phyloP scores from a whole-genome alignment of 345 rosid species.

The Leavenworthia alabamica region DNA sequence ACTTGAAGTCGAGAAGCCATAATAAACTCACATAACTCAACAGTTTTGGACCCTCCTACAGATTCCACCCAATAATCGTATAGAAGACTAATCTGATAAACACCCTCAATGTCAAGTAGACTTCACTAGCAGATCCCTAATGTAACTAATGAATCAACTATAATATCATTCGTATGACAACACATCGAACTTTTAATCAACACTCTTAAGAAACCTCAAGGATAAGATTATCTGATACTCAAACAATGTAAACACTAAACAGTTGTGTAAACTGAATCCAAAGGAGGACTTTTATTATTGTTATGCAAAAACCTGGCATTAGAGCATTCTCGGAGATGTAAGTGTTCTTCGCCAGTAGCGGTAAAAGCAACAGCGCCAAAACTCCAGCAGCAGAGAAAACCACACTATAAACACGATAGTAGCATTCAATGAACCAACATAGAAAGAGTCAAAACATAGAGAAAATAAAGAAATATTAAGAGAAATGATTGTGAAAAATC shows the following conservation, averaged over 20 bases:
- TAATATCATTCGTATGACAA: background rate
- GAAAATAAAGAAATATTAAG: background rate
- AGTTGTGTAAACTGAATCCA: too few species aligned
- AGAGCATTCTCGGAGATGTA: constrained; percentile 96
- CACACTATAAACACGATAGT: constrained; percentile 41
- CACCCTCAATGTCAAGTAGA: too few species aligned
- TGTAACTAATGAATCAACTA: too few species aligned
- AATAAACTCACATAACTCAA: background rate
- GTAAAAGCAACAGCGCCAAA: constrained; percentile 62
- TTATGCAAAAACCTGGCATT: constrained; percentile 62
- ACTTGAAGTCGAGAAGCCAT: background rate
- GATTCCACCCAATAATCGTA: background rate
- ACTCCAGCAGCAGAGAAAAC: constrained; percentile 69
- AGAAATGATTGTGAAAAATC: background rate
- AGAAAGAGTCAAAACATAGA: background rate
- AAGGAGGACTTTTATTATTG: background rate
- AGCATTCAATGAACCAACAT: background rate
- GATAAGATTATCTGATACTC: background rate
- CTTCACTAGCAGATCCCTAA: too few species aligned
- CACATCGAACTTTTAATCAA: background rate
- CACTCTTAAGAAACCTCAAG: background rate
- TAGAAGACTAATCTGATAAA: too few species aligned
- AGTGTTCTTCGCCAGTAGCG: constrained; percentile 88
- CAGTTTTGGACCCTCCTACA: background rate
- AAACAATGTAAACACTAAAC: too few species aligned